Evolutionary conservation across 352 stramenopile species (phyloP).

Genomic region (Phytophthora crassamura): DNA sequence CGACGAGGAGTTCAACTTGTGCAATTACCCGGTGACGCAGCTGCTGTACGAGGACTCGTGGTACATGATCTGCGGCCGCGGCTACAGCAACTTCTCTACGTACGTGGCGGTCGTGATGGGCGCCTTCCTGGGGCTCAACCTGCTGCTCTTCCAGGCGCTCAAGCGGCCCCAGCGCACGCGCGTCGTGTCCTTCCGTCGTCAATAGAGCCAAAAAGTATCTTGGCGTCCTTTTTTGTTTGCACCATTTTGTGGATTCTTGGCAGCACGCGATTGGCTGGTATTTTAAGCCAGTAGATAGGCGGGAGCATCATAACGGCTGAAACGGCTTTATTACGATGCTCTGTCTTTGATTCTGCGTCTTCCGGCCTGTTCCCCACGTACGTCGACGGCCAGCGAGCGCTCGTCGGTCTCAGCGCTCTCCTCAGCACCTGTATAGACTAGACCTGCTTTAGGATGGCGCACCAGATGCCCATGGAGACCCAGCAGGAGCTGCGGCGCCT

Average conservation of each 20-base stretch:
- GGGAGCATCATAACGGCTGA: constrained; percentile 22
- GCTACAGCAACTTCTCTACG: constrained; percentile 62
- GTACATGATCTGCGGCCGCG: constrained; percentile 88
- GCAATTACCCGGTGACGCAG: constrained; percentile 81
- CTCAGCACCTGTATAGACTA: constrained; percentile 18
- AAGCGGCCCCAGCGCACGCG: constrained; percentile 72
- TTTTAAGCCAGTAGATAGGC: constrained; percentile 22
- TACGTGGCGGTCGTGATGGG: constrained; percentile 60
- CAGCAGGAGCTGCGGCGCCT: constrained; percentile 87
- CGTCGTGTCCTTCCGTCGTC: constrained; percentile 61
- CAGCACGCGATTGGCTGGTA: constrained; percentile 45
- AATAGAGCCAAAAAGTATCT: constrained; percentile 28
- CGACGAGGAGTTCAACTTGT: constrained; percentile 87
- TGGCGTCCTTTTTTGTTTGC: constrained; percentile 4
- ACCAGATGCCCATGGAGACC: constrained; percentile 87
- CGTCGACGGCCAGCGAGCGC: neutral
- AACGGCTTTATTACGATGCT: neutral
- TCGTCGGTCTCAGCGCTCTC: neutral
- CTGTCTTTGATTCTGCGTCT: constrained; percentile 26
- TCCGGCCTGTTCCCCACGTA: constrained; percentile 14
- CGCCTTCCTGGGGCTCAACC: constrained; percentile 54
- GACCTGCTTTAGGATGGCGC: constrained; percentile 44
- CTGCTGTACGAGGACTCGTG: constrained; percentile 75
- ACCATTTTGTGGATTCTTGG: constrained; percentile 27
- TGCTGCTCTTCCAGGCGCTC: constrained; percentile 76